Base-by-base conservation (phyloP, 202 grass and related monocot genomes). In the Hordeum pubiflorum region DNA sequence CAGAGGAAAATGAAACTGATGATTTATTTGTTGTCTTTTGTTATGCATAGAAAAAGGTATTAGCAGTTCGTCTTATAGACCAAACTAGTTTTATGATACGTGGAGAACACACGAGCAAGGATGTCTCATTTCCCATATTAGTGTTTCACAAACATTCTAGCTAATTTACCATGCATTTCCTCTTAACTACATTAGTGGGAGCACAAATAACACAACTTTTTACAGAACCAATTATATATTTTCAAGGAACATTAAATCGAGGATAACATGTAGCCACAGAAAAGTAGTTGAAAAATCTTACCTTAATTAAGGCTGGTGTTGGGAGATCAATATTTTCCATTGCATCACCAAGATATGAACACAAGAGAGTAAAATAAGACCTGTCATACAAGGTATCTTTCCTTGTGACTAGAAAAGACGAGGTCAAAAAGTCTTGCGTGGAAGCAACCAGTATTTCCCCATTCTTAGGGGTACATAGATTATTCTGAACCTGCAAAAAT, bases 391-490 rank as follows among this genome's bases (percentile, higher is more conserved):
- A 98, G 33, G 83, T 86, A 72, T 98, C 92, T 88, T 92, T 97
- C 85, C 94, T 94, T 87, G 95, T 94, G 79, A 97, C 77, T 46
- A 97, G 88, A 91, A 94, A 93, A 64, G 95, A 97, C 77, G 95
- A 92, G 1, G 95, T 97, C 68, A 97, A 85, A 79, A 97, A 94
- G 72, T 97, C 95, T 80, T 94, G 92, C 5, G 95, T 97, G 76
- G 95, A 97, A 82, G 95, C 95, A 83, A 97, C 95, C 64, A 93
- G 77, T 79, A 97, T 93, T 82, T 97, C 92, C 32, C 95, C 95
- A 78, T 94, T 97, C 87, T 97, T 97, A 65, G 95, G 92, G 44
- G 95, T 97, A 87, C 92, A 97, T 58, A 97, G 92, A 86, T 97
- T 97, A 87, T 94, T 97, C 62, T 97, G 95, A 84, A 97, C 95